A percentile compares a stretch with the other conserved stretches of the same genome.
phyloP scores from a whole-genome alignment of 257 asterid genomes.

The Verbascum thapsus region DNA sequence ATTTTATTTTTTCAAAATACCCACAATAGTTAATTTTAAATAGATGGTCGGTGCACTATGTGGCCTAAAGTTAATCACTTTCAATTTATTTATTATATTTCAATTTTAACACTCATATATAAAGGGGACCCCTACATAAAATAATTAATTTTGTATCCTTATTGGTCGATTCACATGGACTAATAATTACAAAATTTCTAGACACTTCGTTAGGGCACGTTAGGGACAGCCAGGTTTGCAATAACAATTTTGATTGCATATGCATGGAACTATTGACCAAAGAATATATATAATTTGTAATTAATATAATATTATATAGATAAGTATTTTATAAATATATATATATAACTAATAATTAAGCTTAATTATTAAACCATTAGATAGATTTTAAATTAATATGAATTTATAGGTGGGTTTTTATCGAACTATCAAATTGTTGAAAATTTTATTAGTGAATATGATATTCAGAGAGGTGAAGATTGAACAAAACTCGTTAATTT shows the following conservation, averaged over 20 bases:
- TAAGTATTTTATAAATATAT: too few species aligned
- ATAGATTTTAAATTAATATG: too few species aligned
- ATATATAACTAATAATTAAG: too few species aligned
- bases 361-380: too few species aligned
- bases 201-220: constrained; percentile 42
- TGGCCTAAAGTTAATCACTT: constrained; percentile 22
- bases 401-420: too few species aligned
- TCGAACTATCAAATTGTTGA: too few species aligned
- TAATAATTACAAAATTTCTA: constrained; percentile 39
- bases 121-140: neutral
- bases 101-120: neutral
- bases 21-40: too few species aligned
- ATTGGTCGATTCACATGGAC: constrained; percentile 52
- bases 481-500: too few species aligned
- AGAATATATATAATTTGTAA: neutral
- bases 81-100: neutral
- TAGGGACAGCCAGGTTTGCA: constrained; percentile 43
- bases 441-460: too few species aligned
- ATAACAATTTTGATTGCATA: constrained; percentile 29
- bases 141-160: constrained; percentile 1
- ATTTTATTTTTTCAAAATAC: neutral
- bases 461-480: too few species aligned
- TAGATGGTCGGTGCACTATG: constrained; percentile 35
- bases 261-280: constrained; percentile 32
- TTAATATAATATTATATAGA: too few species aligned